A percentile compares a stretch with the other conserved stretches of the same genome.
These are phyloP conservation scores for Begonia fuchsioides DNA, from an alignment of 306 rosid species.

Conservation along the genomic window DNA sequence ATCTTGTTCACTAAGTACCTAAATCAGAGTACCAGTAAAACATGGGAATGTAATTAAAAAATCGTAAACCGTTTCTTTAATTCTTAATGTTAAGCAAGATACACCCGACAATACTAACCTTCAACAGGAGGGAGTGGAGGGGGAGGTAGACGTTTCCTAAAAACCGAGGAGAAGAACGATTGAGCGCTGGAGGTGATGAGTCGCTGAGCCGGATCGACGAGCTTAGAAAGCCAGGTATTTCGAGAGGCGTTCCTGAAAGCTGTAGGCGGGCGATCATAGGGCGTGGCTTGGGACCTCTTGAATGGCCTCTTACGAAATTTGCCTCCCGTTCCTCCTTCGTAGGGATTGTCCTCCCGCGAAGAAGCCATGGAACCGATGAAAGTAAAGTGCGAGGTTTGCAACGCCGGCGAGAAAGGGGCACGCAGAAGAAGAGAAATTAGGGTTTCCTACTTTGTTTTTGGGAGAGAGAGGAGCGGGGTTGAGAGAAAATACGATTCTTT, in stretches of 20 bases:
- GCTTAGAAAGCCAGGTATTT: constrained; percentile 69
- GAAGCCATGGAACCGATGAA: constrained; percentile 11
- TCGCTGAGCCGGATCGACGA: constrained; percentile 86
- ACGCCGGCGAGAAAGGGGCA: constrained; percentile 3
- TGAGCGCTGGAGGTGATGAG: constrained; percentile 51
- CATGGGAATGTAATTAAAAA: no score
- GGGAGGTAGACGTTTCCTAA: constrained; percentile 49
- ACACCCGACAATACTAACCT: neutral
- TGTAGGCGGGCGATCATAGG: constrained; percentile 67
- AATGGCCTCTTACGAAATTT: constrained; percentile 67
- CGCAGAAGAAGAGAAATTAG: constrained; percentile 9
- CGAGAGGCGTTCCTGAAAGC: constrained; percentile 35
- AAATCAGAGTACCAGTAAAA: no score
- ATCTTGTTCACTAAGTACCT: no score
- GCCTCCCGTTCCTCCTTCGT: constrained; percentile 48
- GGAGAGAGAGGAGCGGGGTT: constrained; percentile 1
- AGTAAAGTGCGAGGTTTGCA: constrained; percentile 6
- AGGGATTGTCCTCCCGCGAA: constrained; percentile 10
- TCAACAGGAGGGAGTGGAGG: constrained; percentile 18
- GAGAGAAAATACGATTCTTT: neutral
- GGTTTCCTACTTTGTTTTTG: constrained; percentile 5
- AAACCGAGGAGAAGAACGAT: constrained; percentile 54
- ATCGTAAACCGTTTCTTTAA: no score
- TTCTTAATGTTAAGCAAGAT: neutral
- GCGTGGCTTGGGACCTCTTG: constrained; percentile 43